Conservation (phyloP, 805 yeast species). For the Saturnispora serradocipensis region DNA sequence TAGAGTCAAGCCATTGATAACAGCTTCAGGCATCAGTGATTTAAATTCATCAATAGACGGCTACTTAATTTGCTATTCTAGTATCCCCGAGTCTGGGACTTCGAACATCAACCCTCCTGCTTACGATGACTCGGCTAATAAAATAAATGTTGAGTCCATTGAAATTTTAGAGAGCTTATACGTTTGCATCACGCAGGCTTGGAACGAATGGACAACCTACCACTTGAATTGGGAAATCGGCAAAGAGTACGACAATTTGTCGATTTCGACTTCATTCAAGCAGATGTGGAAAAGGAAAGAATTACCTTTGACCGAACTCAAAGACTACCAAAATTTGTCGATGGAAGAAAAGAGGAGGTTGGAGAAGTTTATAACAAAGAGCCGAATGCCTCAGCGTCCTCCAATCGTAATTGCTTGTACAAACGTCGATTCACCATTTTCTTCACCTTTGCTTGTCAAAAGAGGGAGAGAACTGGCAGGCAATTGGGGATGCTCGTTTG, state of each 20-base stretch:
- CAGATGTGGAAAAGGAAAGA: slow-evolving; percentile 43
- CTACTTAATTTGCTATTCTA: slow-evolving; percentile 58
- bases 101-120: slow-evolving; percentile 13
- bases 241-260: slow-evolving; percentile 57
- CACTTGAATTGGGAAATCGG: slow-evolving; percentile 52
- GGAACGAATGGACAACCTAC: slow-evolving; percentile 57
- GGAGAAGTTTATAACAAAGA: not conserved
- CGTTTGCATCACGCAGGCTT: slow-evolving; percentile 57
- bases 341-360: slow-evolving; percentile 3
- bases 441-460: slow-evolving; percentile 51
- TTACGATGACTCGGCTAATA: slow-evolving; percentile 4
- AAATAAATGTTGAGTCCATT: slow-evolving; percentile 14
- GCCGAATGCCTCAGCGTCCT: slow-evolving; percentile 30
- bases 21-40: slow-evolving; percentile 74
- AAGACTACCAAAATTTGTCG: not conserved
- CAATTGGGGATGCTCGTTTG: slow-evolving; percentile 57
- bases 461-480: slow-evolving; percentile 49
- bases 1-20: slow-evolving; percentile 53
- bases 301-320: slow-evolving; percentile 2
- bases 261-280: slow-evolving; percentile 47
- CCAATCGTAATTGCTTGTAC: slow-evolving; percentile 65
- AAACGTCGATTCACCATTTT: slow-evolving; percentile 44
- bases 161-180: slow-evolving; percentile 39
- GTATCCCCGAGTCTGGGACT: slow-evolving; percentile 48
- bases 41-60: slow-evolving; percentile 71